phyloP scores from a whole-genome alignment of 345 rosid genomes.

The Rhizophora apiculata region DNA sequence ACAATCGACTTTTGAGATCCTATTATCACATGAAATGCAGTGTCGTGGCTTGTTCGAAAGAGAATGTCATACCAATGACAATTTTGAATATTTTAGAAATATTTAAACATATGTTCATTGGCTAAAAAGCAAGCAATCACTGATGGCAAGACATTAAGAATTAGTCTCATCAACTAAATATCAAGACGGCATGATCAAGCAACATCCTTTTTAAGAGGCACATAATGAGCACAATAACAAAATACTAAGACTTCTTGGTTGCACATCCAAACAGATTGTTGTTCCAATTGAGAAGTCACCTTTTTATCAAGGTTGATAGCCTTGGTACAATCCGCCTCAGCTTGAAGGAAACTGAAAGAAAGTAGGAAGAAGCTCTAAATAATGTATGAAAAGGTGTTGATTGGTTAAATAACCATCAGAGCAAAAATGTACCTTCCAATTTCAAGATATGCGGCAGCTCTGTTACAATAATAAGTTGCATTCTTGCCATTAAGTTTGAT shows the following conservation, averaged over 20 bases:
- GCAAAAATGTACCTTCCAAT: conserved; percentile 49
- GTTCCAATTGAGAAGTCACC: conserved; percentile 42
- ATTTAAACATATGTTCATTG: background rate
- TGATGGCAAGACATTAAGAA: background rate
- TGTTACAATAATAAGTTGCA: conserved; percentile 90
- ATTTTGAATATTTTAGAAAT: background rate
- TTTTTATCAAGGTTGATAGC: conserved; percentile 85
- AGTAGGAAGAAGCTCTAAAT: conserved; percentile 12
- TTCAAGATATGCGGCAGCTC: conserved; percentile 97
- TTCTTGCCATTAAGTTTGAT: conserved; percentile 68
- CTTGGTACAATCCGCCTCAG: conserved; percentile 80
- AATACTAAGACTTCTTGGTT: background rate
- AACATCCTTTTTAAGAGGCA: background rate
- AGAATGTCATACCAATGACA: background rate
- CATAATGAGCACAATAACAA: background rate
- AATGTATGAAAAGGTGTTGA: conserved; percentile 3
- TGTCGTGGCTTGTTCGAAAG: background rate
- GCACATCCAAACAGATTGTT: background rate
- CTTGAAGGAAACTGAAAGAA: conserved; percentile 68
- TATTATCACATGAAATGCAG: background rate
- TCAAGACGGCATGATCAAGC: background rate
- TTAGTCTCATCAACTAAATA: background rate
- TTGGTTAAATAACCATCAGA: background rate
- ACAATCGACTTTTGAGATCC: background rate
- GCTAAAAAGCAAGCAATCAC: background rate